Evolutionary conservation across 768 basidiomycete genomes (phyloP).

Genomic region (Tylopilus sp.): DNA sequence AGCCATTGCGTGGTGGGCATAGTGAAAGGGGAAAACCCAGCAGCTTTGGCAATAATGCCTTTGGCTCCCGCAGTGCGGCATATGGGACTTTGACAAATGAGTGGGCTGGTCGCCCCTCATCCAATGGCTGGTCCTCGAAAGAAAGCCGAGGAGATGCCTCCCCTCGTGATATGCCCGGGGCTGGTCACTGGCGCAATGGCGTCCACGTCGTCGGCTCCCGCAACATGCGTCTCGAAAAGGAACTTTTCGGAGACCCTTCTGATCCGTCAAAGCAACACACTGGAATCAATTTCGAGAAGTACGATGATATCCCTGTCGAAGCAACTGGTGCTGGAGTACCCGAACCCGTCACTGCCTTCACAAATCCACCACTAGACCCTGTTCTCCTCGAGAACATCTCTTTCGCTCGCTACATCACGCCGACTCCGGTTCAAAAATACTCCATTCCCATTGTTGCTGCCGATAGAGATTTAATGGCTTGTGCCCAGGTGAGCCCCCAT

Average conservation of each 20-base stretch:
- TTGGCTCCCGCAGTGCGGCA: slow-evolving; percentile 35
- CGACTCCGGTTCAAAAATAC: slow-evolving; percentile 99
- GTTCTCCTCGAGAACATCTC: slow-evolving; percentile 94
- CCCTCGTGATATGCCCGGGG: slow-evolving; percentile 46
- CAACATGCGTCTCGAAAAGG: slow-evolving; percentile 90
- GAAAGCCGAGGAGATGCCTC: slow-evolving; percentile 34
- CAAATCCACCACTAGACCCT: slow-evolving; percentile 84
- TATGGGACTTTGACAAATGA: slow-evolving; percentile 32
- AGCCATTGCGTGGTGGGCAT: slow-evolving; percentile 40
- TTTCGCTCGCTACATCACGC: slow-evolving; percentile 88
- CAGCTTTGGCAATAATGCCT: slow-evolving; percentile 40
- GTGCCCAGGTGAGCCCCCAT: slow-evolving; percentile 66
- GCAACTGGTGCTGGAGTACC: slow-evolving; percentile 97
- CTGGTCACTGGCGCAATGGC: slow-evolving; percentile 86
- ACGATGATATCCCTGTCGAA: slow-evolving; percentile 99
- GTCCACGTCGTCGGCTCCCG: slow-evolving; percentile 79
- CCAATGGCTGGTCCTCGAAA: slow-evolving; percentile 37
- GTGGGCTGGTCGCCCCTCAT: slow-evolving; percentile 40
- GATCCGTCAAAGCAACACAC: slow-evolving; percentile 90
- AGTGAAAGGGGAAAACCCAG: slow-evolving; percentile 35
- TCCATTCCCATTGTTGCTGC: slow-evolving; percentile 96
- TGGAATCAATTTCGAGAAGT: slow-evolving; percentile 99
- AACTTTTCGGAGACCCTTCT: slow-evolving; percentile 86
- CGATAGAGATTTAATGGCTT: slow-evolving; percentile 90
- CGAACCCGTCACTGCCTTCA: slow-evolving; percentile 86